A percentile compares a stretch with the other conserved stretches of the same genome.
Conservation (phyloP, 1,139 yeast species). For the Taphrina communis region DNA sequence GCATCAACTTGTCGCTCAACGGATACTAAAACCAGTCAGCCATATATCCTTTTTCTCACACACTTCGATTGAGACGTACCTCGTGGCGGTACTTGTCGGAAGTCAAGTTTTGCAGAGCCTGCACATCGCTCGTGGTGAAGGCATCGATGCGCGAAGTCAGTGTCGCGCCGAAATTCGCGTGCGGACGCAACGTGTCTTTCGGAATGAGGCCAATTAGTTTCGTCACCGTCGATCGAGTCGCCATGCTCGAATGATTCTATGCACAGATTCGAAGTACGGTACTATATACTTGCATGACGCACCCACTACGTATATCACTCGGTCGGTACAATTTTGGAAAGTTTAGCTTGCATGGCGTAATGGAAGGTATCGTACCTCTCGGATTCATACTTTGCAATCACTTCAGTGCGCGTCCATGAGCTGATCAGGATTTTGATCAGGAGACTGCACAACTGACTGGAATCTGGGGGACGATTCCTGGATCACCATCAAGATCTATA, state of each 20-base stretch:
- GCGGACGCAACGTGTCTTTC: constrained; percentile 27
- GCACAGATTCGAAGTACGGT: not conserved
- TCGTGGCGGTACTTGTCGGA: constrained; percentile 19
- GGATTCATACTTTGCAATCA: not conserved
- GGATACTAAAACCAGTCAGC: constrained; percentile 18
- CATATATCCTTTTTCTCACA: not conserved
- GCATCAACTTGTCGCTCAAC: constrained; percentile 32
- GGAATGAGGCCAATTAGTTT: constrained; percentile 33
- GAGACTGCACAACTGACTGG: too few species aligned
- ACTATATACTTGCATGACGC: too few species aligned
- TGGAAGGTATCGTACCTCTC: not conserved
- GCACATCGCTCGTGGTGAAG: constrained; percentile 30
- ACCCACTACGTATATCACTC: too few species aligned
- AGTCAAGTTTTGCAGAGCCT: constrained; percentile 25
- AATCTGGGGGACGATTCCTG: too few species aligned
- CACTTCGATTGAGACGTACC: not conserved
- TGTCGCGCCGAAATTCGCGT: constrained; percentile 30
- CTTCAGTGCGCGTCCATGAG: not conserved
- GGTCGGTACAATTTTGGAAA: too few species aligned
- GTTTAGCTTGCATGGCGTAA: not conserved
- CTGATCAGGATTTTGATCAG: not conserved
- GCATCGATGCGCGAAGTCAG: constrained; percentile 23
- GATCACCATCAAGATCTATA: too few species aligned
- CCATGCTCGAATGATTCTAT: constrained; percentile 1
- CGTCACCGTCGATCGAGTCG: constrained; percentile 32